phyloP scores from a whole-genome alignment of 1,284 basidiomycete genomes.

The Earliella scabrosa region DNA sequence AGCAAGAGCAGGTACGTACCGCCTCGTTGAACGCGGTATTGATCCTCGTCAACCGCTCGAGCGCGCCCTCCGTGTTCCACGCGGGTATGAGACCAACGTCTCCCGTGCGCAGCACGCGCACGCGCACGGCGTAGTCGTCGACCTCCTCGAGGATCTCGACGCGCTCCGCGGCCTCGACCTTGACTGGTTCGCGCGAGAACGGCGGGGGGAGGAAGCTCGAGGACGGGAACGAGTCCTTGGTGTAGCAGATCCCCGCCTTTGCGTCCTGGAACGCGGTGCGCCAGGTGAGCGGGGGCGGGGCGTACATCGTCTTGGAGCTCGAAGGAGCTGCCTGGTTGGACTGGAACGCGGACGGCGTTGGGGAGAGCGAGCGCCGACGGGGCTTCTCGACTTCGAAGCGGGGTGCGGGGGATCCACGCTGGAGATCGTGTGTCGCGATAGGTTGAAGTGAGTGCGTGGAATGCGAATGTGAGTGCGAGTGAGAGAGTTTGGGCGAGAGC shows the following conservation, averaged over 20 bases:
- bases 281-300: conserved; percentile 25
- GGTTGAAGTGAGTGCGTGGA: conserved; percentile 3
- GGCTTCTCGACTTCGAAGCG: conserved; percentile 23
- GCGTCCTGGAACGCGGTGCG: conserved; percentile 30
- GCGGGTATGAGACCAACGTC: conserved; percentile 30
- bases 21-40: conserved; percentile 38
- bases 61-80: conserved; percentile 36
- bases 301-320: conserved; percentile 12
- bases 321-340: background rate
- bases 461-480: conserved; percentile 1
- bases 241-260: conserved; percentile 33
- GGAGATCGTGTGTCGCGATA: conserved; percentile 14
- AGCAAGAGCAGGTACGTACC: conserved; percentile 25
- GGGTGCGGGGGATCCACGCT: conserved; percentile 19
- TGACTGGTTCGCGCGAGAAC: conserved; percentile 32
- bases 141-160: conserved; percentile 33
- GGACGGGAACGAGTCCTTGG: conserved; percentile 31
- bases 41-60: conserved; percentile 34
- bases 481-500: conserved; percentile 9
- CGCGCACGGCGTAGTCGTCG: conserved; percentile 31
- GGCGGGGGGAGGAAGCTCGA: conserved; percentile 27
- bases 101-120: conserved; percentile 27
- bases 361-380: conserved; percentile 19
- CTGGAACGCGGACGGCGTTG: background rate
- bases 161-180: conserved; percentile 28